Evolutionary conservation across 805 yeast genomes (phyloP).

Genomic region (Wickerhamiella siamensis): DNA sequence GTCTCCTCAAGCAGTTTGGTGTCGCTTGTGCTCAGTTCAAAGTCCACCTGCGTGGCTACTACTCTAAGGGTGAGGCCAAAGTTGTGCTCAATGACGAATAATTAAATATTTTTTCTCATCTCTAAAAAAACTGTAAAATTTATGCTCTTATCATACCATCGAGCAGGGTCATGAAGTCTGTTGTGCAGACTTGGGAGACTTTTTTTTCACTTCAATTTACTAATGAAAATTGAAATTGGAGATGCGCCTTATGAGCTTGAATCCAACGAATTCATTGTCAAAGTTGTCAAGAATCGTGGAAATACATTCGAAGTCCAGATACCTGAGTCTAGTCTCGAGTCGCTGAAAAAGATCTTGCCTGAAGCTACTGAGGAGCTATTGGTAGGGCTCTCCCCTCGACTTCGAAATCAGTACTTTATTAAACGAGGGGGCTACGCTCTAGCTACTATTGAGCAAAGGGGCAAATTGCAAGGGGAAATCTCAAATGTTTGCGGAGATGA

Average conservation of each 20-base stretch:
- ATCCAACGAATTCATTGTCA: constrained; percentile 21
- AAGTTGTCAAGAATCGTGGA: constrained; percentile 22
- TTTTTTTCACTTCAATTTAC: background rate
- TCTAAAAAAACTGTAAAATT: too few relatives aligned
- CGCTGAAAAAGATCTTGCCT: constrained; percentile 6
- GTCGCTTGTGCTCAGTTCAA: constrained; percentile 85
- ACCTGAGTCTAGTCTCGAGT: constrained; percentile 14
- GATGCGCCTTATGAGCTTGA: constrained; percentile 20
- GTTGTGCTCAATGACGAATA: constrained; percentile 6
- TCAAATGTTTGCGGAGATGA: constrained; percentile 23
- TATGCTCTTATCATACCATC: too few relatives aligned
- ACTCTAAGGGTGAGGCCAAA: constrained; percentile 41
- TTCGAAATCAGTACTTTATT: constrained; percentile 25
- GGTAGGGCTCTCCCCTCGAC: constrained; percentile 23
- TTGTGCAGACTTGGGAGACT: background rate
- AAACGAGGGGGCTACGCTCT: constrained; percentile 26
- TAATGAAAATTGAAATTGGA: constrained; percentile 13
- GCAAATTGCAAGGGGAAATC: constrained; percentile 24
- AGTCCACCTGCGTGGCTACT: constrained; percentile 65
- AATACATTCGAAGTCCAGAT: constrained; percentile 23
- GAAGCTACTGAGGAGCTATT: constrained; percentile 11
- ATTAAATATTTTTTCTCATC: too few relatives aligned
- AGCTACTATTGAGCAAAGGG: constrained; percentile 15
- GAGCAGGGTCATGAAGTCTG: too few relatives aligned
- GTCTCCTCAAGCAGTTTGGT: constrained; percentile 88